Conservation (phyloP, 257 asterid genomes). For the Primulina huaijiensis region DNA sequence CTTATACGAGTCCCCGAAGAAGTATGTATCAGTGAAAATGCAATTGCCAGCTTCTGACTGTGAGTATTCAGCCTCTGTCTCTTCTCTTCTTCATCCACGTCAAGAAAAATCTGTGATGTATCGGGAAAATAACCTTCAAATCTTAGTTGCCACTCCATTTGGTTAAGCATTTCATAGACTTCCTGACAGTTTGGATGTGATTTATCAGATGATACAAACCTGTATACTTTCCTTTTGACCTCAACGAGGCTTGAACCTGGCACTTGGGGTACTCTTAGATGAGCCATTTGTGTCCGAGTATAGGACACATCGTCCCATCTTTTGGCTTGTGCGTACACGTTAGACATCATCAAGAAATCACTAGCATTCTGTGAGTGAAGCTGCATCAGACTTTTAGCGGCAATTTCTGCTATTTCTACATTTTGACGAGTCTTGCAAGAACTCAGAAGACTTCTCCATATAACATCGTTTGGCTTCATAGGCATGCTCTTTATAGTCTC, state of each 20-base stretch:
- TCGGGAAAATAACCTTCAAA: constrained; percentile 79
- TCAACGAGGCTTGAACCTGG: constrained; percentile 61
- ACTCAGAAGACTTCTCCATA: constrained; percentile 76
- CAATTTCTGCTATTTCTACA: constrained; percentile 51
- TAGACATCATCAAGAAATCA: constrained; percentile 59
- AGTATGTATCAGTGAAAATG: constrained; percentile 58
- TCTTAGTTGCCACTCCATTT: constrained; percentile 88
- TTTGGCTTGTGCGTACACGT: constrained; percentile 55
- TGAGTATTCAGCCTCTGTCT: constrained; percentile 51
- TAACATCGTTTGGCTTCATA: constrained; percentile 53
- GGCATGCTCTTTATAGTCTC: constrained; percentile 58
- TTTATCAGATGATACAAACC: constrained; percentile 57
- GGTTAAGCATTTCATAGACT: constrained; percentile 71
- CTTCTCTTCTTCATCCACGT: constrained; percentile 83
- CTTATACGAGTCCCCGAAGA: constrained; percentile 42
- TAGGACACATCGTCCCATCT: constrained; percentile 55
- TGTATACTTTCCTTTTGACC: constrained; percentile 48
- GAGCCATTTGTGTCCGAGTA: constrained; percentile 42
- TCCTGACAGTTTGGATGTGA: constrained; percentile 39
- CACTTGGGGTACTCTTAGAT: constrained; percentile 36
- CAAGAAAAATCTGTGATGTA: constrained; percentile 48
- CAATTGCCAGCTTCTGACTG: constrained; percentile 80
- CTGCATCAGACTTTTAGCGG: constrained; percentile 40
- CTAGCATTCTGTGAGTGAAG: constrained; percentile 45
- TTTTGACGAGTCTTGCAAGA: constrained; percentile 57